Evolutionary conservation across 2,329 filamentous ascomycete species (phyloP).

Genomic region (Fusarium bactridioides): DNA sequence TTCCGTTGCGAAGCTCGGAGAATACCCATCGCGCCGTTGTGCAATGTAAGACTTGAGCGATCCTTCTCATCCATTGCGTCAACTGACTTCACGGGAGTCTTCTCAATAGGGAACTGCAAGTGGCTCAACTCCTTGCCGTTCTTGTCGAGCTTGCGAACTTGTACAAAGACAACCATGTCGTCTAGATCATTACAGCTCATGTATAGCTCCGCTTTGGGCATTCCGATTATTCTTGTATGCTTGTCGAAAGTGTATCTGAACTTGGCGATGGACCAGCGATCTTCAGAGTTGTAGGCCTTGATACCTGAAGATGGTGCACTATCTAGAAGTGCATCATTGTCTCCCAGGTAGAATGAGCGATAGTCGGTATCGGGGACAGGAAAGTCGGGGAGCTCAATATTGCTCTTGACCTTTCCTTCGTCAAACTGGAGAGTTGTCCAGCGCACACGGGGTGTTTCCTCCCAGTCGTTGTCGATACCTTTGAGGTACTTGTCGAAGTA

Average conservation of each 20-base stretch:
- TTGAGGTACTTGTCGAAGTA: conserved; percentile 36
- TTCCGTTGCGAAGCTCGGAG: conserved; percentile 6
- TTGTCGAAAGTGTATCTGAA: conserved; percentile 22
- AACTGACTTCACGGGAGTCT: conserved; percentile 1
- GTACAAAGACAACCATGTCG: conserved; percentile 10
- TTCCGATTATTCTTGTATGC: conserved; percentile 11
- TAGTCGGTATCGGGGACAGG: conserved; percentile 14
- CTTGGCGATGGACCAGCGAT: conserved; percentile 26
- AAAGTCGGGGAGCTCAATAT: conserved; percentile 25
- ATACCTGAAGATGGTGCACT: not conserved
- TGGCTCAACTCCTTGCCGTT: conserved; percentile 10
- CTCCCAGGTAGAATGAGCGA: conserved; percentile 7
- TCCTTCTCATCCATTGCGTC: conserved; percentile 10
- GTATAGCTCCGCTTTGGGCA: conserved; percentile 25
- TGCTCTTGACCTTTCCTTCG: conserved; percentile 22
- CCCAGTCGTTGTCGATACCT: conserved; percentile 30
- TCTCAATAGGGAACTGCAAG: conserved; percentile 11
- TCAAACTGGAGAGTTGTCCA: conserved; percentile 36
- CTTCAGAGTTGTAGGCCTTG: conserved; percentile 14
- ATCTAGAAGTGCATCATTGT: not conserved
- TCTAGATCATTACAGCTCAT: conserved; percentile 28
- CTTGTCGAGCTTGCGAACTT: conserved; percentile 14
- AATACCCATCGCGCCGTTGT: conserved; percentile 15
- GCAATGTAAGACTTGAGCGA: conserved; percentile 3
- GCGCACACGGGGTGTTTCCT: conserved; percentile 30